These are phyloP conservation scores for Arxiozyma slooffiae DNA, from an alignment of 1,139 yeast species.

Conservation along the genomic window DNA sequence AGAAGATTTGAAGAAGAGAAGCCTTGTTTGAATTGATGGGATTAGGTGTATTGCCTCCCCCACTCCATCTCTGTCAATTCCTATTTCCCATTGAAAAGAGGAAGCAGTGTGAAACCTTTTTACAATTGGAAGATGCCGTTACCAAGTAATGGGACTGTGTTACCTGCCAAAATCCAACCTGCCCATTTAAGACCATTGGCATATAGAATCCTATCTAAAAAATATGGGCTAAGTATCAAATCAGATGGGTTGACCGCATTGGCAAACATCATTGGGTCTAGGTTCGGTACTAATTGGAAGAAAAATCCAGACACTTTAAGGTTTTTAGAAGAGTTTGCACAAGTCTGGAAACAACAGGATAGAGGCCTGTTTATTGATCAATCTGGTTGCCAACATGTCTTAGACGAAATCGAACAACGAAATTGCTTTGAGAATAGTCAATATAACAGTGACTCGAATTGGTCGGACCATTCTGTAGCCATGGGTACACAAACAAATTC, in stretches of 20 bases:
- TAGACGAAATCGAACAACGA: slow-evolving; percentile 43
- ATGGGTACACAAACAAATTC: neutral
- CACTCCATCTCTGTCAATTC: too few relatives aligned
- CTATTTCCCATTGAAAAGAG: too few relatives aligned
- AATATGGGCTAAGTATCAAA: slow-evolving; percentile 83
- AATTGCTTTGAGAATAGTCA: slow-evolving; percentile 1
- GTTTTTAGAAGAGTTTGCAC: slow-evolving; percentile 71
- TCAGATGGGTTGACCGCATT: slow-evolving; percentile 69
- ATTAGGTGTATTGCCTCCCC: too few relatives aligned
- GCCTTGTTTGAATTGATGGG: too few relatives aligned
- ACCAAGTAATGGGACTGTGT: slow-evolving; percentile 27
- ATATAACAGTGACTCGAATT: neutral
- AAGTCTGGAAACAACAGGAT: slow-evolving; percentile 79
- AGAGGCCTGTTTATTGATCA: slow-evolving; percentile 80
- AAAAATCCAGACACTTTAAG: slow-evolving; percentile 49
- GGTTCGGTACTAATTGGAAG: slow-evolving; percentile 83
- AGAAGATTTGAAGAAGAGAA: too few relatives aligned
- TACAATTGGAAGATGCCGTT: neutral
- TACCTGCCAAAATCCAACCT: slow-evolving; percentile 71
- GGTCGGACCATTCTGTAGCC: neutral
- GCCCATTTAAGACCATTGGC: slow-evolving; percentile 84
- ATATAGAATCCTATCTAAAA: slow-evolving; percentile 78
- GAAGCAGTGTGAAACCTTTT: neutral
- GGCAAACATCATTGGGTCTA: slow-evolving; percentile 62
- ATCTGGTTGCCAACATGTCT: slow-evolving; percentile 51